Percentiles rank a stretch among this genome's conserved stretches.
These are phyloP conservation scores for Podospora bellae-mahoneyi DNA, from an alignment of 495 filamentous ascomycete genomes.

Conservation along the genomic window DNA sequence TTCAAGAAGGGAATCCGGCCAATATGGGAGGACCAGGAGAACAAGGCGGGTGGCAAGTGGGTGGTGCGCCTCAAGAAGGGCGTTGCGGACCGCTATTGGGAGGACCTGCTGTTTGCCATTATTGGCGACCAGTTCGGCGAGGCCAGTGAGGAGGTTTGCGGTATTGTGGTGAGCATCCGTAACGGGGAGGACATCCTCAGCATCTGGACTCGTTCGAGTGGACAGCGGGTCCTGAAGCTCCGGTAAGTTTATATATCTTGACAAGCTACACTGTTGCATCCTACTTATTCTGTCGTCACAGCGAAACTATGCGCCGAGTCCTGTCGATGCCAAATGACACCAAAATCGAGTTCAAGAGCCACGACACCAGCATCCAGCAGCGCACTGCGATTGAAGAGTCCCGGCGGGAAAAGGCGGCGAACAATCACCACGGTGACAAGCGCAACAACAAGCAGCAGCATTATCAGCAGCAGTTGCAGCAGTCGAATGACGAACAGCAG, in stretches of 20 bases:
- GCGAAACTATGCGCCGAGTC: constrained; percentile 88
- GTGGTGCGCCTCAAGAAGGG: constrained; percentile 94
- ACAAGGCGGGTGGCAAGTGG: constrained; percentile 96
- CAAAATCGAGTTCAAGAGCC: constrained; percentile 89
- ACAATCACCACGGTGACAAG: constrained; percentile 45
- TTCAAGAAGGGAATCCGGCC: constrained; percentile 96
- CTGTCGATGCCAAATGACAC: constrained; percentile 83
- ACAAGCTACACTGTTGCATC: constrained; percentile 4
- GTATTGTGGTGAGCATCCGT: constrained; percentile 86
- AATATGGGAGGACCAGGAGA: constrained; percentile 98
- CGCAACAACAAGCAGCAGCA: constrained; percentile 34
- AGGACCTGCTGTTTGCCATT: constrained; percentile 87
- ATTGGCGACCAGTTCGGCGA: constrained; percentile 94
- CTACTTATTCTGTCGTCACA: constrained; percentile 35
- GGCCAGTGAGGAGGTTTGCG: constrained; percentile 90
- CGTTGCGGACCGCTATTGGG: constrained; percentile 95
- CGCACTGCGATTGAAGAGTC: constrained; percentile 77
- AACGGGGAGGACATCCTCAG: constrained; percentile 96
- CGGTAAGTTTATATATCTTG: constrained; percentile 55
- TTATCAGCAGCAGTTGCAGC: constrained; percentile 27
- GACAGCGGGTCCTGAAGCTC: constrained; percentile 92
- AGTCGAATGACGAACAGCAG: constrained; percentile 26
- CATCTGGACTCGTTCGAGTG: constrained; percentile 92
- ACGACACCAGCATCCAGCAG: constrained; percentile 78
- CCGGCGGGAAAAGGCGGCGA: constrained; percentile 67